Percentiles rank a stretch among this genome's conserved stretches.
Conservation (phyloP, 345 rosid genomes). For the Eutrema yunnanense region DNA sequence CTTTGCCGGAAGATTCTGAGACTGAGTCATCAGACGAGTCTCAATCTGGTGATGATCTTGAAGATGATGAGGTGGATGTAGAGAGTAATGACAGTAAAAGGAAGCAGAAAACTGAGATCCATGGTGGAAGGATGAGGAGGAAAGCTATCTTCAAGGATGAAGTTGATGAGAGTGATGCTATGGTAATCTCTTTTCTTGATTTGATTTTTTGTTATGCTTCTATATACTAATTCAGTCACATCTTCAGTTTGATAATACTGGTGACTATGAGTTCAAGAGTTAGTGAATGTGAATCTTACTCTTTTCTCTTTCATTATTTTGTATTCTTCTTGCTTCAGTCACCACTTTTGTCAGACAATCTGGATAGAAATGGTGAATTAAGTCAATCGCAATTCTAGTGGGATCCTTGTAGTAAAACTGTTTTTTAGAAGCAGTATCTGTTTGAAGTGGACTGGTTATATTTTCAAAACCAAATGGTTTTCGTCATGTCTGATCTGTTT, state of each 20-base stretch:
- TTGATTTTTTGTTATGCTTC: constrained; percentile 4
- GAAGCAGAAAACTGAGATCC: constrained; percentile 50
- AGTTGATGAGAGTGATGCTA: constrained; percentile 31
- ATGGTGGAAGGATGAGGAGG: constrained; percentile 74
- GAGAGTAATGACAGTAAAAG: constrained; percentile 28
- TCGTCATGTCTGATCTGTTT: neutral
- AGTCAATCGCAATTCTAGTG: neutral
- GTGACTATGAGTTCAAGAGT: neutral
- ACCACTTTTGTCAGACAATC: neutral
- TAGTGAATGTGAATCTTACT: neutral
- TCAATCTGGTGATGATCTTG: constrained; percentile 32
- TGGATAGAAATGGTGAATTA: neutral
- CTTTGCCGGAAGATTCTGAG: constrained; percentile 24
- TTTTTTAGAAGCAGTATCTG: neutral
- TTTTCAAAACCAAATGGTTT: neutral
- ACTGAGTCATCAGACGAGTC: constrained; percentile 34
- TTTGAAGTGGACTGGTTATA: neutral
- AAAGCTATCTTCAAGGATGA: constrained; percentile 60
- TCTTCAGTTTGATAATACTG: neutral
- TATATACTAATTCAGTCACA: neutral
- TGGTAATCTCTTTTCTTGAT: constrained; percentile 32
- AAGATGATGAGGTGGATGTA: constrained; percentile 27
- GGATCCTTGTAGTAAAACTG: neutral
- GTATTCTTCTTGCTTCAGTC: neutral
- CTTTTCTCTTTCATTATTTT: neutral